Conservation (phyloP, 208 protist species). For the Crithidia expoeki region DNA sequence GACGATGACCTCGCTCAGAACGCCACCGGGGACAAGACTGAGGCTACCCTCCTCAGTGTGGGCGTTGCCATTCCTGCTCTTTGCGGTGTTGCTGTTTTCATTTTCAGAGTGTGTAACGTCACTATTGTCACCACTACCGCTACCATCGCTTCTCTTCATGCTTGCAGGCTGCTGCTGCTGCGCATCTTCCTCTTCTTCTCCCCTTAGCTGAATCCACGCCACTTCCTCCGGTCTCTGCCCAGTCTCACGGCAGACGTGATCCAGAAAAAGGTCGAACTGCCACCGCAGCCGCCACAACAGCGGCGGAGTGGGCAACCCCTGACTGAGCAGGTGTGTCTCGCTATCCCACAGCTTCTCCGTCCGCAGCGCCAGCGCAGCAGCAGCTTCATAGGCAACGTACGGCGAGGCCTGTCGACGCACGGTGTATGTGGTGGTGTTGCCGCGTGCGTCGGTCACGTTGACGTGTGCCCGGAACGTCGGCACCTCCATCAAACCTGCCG, state of each 20-base stretch:
- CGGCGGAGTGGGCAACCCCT: slow-evolving; percentile 38
- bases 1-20: background rate
- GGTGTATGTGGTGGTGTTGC: slow-evolving; percentile 26
- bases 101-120: no score
- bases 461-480: slow-evolving; percentile 26
- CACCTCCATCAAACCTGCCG: slow-evolving; percentile 11
- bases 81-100: background rate
- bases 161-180: background rate
- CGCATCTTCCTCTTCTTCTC: background rate
- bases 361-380: slow-evolving; percentile 50
- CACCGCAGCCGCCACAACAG: slow-evolving; percentile 79
- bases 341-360: slow-evolving; percentile 38
- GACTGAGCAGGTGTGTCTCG: slow-evolving; percentile 30
- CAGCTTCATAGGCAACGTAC: slow-evolving; percentile 58
- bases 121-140: no score
- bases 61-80: background rate
- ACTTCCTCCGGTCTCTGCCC: slow-evolving; percentile 29
- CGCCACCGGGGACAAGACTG: background rate
- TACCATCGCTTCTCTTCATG: background rate
- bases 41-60: slow-evolving; percentile 6
- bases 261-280: slow-evolving; percentile 79
- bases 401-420: slow-evolving; percentile 57
- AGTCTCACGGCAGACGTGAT: slow-evolving; percentile 41
- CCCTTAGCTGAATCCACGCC: slow-evolving; percentile 28
- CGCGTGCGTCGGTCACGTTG: slow-evolving; percentile 20